A percentile compares a stretch with the other conserved stretches of the same genome.
Evolutionary conservation across 805 yeast species (phyloP).

Genomic region (Wickerhamiella lipophila): DNA sequence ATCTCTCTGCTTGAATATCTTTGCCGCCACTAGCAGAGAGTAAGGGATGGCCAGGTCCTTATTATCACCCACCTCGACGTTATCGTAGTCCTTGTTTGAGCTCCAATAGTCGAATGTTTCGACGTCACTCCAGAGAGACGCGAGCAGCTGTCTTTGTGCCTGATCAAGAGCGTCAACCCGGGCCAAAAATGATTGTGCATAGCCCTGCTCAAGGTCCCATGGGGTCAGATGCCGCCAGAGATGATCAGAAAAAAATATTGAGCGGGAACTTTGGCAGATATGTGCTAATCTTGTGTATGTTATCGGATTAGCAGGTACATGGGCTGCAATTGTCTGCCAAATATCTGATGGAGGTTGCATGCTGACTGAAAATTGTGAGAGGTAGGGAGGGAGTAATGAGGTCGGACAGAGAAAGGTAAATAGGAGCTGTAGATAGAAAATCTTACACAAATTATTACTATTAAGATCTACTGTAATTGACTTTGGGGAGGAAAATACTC

Average conservation of each 20-base stretch:
- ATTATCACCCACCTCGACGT: not conserved
- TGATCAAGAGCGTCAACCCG: not conserved
- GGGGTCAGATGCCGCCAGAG: constrained; percentile 5
- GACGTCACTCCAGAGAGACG: not conserved
- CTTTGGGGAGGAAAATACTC: too few species aligned
- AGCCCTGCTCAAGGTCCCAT: not conserved
- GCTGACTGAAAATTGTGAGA: not conserved
- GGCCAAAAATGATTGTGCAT: not conserved
- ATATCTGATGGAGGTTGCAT: constrained; percentile 6
- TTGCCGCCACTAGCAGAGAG: not conserved
- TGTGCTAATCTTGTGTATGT: not conserved
- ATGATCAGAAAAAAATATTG: not conserved
- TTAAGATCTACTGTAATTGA: too few species aligned
- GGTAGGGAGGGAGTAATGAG: not conserved
- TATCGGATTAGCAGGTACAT: not conserved
- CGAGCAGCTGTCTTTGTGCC: not conserved
- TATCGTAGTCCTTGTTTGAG: not conserved
- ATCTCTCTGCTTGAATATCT: constrained; percentile 1
- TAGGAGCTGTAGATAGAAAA: too few species aligned
- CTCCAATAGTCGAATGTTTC: constrained; percentile 1
- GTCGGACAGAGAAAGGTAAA: too few species aligned
- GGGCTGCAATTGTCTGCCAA: constrained; percentile 2
- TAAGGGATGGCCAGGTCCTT: constrained; percentile 4
- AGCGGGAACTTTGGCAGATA: not conserved
- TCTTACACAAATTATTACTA: too few species aligned